Evolutionary conservation across 306 rosid species (phyloP).

Genomic region (Urtica urens): DNA sequence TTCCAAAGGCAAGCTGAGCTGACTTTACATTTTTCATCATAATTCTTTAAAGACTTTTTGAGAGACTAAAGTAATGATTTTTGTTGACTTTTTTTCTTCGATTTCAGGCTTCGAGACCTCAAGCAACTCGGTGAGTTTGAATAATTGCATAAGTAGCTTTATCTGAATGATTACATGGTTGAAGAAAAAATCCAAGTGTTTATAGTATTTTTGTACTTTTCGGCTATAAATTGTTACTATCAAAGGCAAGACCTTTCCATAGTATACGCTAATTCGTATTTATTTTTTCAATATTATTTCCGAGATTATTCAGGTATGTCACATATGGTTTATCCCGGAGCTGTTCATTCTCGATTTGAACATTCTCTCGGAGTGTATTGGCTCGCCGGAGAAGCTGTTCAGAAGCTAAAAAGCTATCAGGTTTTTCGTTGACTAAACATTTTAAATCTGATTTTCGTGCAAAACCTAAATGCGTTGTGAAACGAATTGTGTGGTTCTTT

Average conservation of each 20-base stretch:
- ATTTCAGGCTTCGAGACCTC: constrained; percentile 83
- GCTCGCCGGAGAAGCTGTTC: constrained; percentile 74
- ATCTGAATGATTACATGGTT: no score
- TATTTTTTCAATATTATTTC: not conserved
- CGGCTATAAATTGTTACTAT: not conserved
- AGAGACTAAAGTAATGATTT: not conserved
- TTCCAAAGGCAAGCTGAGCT: constrained; percentile 68
- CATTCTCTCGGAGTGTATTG: constrained; percentile 96
- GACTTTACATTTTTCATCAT: constrained; percentile 3
- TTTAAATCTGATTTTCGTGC: not conserved
- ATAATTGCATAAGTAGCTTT: not conserved
- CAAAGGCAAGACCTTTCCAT: no score
- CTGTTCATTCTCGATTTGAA: constrained; percentile 85
- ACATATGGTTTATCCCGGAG: constrained; percentile 83
- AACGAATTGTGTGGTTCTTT: constrained; percentile 16
- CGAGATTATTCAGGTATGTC: constrained; percentile 54
- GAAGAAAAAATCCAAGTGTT: no score
- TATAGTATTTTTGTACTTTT: not conserved
- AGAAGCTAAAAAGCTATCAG: constrained; percentile 55
- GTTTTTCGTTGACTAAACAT: constrained; percentile 22
- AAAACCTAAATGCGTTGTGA: not conserved
- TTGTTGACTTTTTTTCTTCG: not conserved
- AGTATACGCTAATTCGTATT: no score
- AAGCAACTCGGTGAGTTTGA: constrained; percentile 77
- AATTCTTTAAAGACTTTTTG: not conserved